Evolutionary conservation across 768 basidiomycete species (phyloP).

Genomic region (Podaxis carcinomalis): DNA sequence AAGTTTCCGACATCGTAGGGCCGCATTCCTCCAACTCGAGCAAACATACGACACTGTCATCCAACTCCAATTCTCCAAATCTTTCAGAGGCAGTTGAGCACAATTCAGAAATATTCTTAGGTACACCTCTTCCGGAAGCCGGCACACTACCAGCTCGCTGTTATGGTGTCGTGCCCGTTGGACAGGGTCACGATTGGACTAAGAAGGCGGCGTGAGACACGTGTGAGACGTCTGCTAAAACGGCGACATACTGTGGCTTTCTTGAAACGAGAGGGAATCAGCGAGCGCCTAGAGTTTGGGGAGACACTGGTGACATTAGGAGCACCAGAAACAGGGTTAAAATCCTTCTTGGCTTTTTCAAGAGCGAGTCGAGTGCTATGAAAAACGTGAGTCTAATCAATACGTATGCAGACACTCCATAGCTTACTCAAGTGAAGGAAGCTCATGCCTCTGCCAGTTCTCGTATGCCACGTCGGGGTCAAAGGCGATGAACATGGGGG

Average conservation of each 20-base stretch:
- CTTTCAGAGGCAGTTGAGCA: slow-evolving; percentile 15
- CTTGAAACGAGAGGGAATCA: slow-evolving; percentile 1
- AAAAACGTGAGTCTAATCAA: background rate
- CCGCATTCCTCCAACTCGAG: slow-evolving; percentile 30
- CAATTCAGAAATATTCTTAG: slow-evolving; percentile 26
- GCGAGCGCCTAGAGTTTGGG: background rate
- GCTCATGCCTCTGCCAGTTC: background rate
- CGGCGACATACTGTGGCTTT: background rate
- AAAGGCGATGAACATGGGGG: background rate
- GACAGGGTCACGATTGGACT: slow-evolving; percentile 10
- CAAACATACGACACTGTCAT: slow-evolving; percentile 31
- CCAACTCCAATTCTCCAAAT: slow-evolving; percentile 29
- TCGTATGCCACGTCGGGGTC: background rate
- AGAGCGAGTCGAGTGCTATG: slow-evolving; percentile 3
- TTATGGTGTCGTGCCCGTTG: slow-evolving; percentile 14
- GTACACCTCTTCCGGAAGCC: slow-evolving; percentile 26
- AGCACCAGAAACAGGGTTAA: background rate
- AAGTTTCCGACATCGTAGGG: slow-evolving; percentile 26
- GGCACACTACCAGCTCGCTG: slow-evolving; percentile 12
- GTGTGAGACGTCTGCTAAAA: background rate
- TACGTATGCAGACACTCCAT: background rate
- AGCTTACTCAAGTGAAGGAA: slow-evolving; percentile 5
- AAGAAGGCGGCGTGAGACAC: background rate
- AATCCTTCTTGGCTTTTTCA: background rate
- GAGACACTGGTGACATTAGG: background rate